Evolutionary conservation across 768 basidiomycete species (phyloP).

Genomic region (Podaxis sp.): DNA sequence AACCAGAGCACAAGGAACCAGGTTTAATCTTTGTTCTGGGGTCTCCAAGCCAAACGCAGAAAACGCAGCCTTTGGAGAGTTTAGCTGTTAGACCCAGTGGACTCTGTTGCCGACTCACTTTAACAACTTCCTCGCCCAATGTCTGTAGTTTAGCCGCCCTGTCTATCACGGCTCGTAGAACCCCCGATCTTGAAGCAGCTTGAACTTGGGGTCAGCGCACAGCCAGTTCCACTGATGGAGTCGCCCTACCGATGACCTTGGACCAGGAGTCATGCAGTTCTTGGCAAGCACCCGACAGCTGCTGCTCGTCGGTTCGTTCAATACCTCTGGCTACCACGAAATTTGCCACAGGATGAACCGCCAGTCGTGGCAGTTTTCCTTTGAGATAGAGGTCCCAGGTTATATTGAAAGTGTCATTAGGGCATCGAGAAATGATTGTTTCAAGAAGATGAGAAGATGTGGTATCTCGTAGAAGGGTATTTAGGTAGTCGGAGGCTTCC

Average conservation of each 20-base stretch:
- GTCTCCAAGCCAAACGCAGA: slow-evolving; percentile 53
- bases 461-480: slow-evolving; percentile 76
- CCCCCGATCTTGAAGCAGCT: slow-evolving; percentile 74
- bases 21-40: slow-evolving; percentile 40
- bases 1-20: slow-evolving; percentile 67
- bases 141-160: slow-evolving; percentile 46
- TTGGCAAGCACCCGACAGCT: slow-evolving; percentile 49
- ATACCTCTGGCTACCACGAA: slow-evolving; percentile 86
- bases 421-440: slow-evolving; percentile 61
- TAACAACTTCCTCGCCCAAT: slow-evolving; percentile 44
- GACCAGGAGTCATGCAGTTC: slow-evolving; percentile 58
- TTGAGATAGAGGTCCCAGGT: slow-evolving; percentile 80
- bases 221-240: not conserved
- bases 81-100: not conserved
- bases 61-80: slow-evolving; percentile 46
- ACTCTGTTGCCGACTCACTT: slow-evolving; percentile 39
- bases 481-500: slow-evolving; percentile 73
- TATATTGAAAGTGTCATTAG: slow-evolving; percentile 52
- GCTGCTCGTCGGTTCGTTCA: slow-evolving; percentile 50
- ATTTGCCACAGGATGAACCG: slow-evolving; percentile 88
- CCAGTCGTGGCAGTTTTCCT: slow-evolving; percentile 67
- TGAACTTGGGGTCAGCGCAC: slow-evolving; percentile 6
- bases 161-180: slow-evolving; percentile 73
- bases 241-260: slow-evolving; percentile 65
- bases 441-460: slow-evolving; percentile 92